A percentile compares a stretch with the other conserved stretches of the same genome.
Evolutionary conservation across 495 filamentous ascomycete species (phyloP).

Genomic region (Talaromyces stipitatus): DNA sequence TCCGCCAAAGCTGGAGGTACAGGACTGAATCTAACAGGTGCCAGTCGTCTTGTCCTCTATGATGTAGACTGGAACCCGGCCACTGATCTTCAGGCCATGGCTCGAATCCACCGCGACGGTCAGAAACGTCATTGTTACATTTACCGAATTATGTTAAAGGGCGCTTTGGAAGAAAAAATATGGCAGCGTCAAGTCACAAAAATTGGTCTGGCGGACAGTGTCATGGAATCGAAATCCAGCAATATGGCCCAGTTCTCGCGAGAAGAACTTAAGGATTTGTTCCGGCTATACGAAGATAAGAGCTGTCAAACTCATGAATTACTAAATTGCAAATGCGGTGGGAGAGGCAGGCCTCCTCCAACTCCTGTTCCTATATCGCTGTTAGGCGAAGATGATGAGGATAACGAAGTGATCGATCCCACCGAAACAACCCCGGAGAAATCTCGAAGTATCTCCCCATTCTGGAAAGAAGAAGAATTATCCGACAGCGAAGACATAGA

Average conservation of each 20-base stretch:
- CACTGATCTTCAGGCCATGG: slow-evolving; percentile 81
- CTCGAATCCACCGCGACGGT: slow-evolving; percentile 71
- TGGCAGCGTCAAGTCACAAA: slow-evolving; percentile 78
- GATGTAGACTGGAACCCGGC: slow-evolving; percentile 82
- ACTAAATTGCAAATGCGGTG: slow-evolving; percentile 59
- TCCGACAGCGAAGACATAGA: slow-evolving; percentile 32
- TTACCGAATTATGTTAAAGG: slow-evolving; percentile 65
- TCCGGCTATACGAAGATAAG: slow-evolving; percentile 55
- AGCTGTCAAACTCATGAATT: slow-evolving; percentile 61
- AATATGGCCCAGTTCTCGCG: slow-evolving; percentile 52
- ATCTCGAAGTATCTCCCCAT: background rate
- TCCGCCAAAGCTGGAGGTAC: slow-evolving; percentile 73
- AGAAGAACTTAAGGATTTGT: slow-evolving; percentile 65
- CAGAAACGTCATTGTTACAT: slow-evolving; percentile 65
- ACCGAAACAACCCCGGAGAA: background rate
- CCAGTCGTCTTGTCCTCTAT: slow-evolving; percentile 67
- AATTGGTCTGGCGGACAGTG: slow-evolving; percentile 58
- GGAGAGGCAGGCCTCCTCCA: slow-evolving; percentile 30
- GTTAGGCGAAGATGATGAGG: slow-evolving; percentile 10
- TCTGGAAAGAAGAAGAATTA: slow-evolving; percentile 14
- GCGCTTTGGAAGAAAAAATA: slow-evolving; percentile 76
- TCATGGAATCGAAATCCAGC: slow-evolving; percentile 54
- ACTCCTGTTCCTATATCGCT: background rate
- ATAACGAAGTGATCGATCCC: slow-evolving; percentile 8
- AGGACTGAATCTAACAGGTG: slow-evolving; percentile 73